These are phyloP conservation scores for Fusarium dlaminii DNA, from an alignment of 2,329 filamentous ascomycete species.

Conservation along the genomic window DNA sequence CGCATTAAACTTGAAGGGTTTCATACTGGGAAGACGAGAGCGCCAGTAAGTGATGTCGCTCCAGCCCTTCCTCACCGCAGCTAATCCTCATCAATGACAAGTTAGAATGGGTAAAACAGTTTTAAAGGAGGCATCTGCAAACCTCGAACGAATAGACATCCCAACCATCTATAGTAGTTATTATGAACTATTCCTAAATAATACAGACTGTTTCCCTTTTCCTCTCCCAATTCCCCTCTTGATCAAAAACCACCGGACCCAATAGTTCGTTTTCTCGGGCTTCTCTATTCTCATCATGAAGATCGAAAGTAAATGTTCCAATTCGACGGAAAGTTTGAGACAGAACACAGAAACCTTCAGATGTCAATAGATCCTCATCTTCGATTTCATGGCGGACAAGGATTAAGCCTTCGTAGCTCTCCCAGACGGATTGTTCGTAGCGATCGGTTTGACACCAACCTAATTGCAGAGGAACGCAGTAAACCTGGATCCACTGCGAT, in stretches of 20 bases:
- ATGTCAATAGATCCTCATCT: accelerated
- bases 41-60: too few species aligned
- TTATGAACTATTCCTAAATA: neutral
- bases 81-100: neutral
- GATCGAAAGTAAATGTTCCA: neutral
- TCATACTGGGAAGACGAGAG: too few species aligned
- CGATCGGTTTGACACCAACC: slow-evolving; percentile 1
- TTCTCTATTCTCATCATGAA: neutral
- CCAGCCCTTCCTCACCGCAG: too few species aligned
- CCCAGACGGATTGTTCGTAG: slow-evolving; percentile 1
- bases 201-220: neutral
- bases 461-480: neutral
- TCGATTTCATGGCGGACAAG: neutral
- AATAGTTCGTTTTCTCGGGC: neutral
- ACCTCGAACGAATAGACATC: too few species aligned
- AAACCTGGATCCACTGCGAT: neutral
- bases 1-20: too few species aligned
- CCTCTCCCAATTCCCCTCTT: neutral
- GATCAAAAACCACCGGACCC: neutral
- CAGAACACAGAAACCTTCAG: neutral
- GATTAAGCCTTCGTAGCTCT: neutral
- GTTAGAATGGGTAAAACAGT: neutral
- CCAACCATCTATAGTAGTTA: neutral
- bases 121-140: neutral
- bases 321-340: neutral